These are phyloP conservation scores for Exserohilum rostratum DNA, from an alignment of 2,329 filamentous ascomycete genomes.

Conservation along the genomic window DNA sequence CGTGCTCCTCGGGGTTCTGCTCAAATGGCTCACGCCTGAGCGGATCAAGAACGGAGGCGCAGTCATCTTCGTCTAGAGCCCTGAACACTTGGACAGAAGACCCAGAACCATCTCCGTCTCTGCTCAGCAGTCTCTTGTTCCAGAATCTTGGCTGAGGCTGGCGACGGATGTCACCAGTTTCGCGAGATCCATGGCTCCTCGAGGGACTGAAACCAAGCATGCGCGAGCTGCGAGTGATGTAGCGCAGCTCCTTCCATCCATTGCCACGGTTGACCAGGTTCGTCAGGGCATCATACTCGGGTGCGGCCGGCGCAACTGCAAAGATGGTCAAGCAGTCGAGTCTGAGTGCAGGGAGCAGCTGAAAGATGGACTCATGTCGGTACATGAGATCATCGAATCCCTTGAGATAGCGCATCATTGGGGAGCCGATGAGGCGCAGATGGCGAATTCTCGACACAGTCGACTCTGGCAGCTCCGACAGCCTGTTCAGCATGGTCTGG, in stretches of 20 bases:
- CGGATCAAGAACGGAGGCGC: constrained; percentile 12
- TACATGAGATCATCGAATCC: constrained; percentile 23
- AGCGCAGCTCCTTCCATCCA: constrained; percentile 22
- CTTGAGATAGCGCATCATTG: constrained; percentile 24
- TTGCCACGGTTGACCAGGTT: constrained; percentile 21
- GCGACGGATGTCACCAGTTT: constrained; percentile 17
- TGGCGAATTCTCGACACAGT: constrained; percentile 19
- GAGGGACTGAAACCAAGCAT: constrained; percentile 23
- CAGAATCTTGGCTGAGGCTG: constrained; percentile 17
- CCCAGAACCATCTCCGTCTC: constrained; percentile 16
- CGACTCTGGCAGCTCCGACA: constrained; percentile 14
- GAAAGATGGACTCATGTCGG: constrained; percentile 19
- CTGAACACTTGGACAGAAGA: constrained; percentile 15
- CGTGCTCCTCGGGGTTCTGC: constrained; percentile 10
- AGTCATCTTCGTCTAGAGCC: constrained; percentile 13
- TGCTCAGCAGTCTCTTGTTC: constrained; percentile 10
- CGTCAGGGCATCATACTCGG: constrained; percentile 18
- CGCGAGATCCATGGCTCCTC: constrained; percentile 17
- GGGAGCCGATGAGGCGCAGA: constrained; percentile 15
- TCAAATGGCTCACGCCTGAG: constrained; percentile 11
- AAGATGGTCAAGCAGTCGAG: constrained; percentile 19
- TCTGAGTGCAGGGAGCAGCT: constrained; percentile 19
- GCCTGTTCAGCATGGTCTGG: constrained; percentile 18
- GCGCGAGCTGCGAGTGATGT: constrained; percentile 16
- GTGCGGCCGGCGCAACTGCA: constrained; percentile 17